Evolutionary conservation across 164 flowering plant species (phyloP).

Genomic region (Piper betle): DNA sequence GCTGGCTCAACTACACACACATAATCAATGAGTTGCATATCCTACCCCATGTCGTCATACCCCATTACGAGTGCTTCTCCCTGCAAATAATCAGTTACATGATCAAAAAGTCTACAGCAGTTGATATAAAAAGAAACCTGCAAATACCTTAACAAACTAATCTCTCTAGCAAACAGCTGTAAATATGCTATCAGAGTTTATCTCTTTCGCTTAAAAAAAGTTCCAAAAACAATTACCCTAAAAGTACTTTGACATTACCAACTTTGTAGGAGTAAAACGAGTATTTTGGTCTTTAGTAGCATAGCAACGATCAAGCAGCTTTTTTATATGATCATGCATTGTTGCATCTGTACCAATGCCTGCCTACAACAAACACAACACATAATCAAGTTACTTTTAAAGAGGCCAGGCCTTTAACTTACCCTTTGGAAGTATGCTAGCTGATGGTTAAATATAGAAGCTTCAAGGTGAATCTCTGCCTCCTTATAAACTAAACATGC

Average conservation of each 20-base stretch:
- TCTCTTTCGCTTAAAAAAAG: too few relatives aligned
- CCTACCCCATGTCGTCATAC: slow-evolving; percentile 34
- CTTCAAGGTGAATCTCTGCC: not conserved
- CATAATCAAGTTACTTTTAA: not conserved
- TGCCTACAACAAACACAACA: slow-evolving; percentile 35
- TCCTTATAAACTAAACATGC: not conserved
- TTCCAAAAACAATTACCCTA: too few relatives aligned
- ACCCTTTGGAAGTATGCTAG: not conserved
- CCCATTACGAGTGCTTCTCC: slow-evolving; percentile 35
- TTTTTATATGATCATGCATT: slow-evolving; percentile 98
- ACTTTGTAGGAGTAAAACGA: slow-evolving; percentile 86
- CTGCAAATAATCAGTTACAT: slow-evolving; percentile 5
- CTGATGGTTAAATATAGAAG: not conserved
- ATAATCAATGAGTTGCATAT: not conserved
- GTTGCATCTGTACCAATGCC: slow-evolving; percentile 99
- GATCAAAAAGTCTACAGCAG: not conserved
- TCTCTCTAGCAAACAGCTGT: not conserved
- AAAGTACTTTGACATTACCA: slow-evolving; percentile 22
- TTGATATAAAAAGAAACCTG: not conserved
- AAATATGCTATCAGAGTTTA: not conserved
- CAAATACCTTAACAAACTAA: not conserved
- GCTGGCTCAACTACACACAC: not conserved
- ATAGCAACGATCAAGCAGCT: slow-evolving; percentile 91
- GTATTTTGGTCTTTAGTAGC: slow-evolving; percentile 80
- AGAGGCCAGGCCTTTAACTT: not conserved